Evolutionary conservation across 805 yeast species (phyloP), one percentile per base, ranked within the genome.

Genomic region (Saccharomycopsis synnaedendra): DNA sequence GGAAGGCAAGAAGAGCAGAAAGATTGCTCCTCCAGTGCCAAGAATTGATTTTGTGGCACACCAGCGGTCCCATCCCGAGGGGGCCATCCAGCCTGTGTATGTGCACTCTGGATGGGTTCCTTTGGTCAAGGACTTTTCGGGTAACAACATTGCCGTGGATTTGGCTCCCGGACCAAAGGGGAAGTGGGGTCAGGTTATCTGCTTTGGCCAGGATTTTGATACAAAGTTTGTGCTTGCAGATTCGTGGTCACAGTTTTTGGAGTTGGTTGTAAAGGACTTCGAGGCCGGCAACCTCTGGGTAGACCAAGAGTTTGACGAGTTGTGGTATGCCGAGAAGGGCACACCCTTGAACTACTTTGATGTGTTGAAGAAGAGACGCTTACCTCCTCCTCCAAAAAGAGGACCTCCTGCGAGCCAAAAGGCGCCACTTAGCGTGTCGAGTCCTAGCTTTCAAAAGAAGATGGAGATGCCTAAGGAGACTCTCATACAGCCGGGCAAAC

Each of bases 21-120:
- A 43, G 37, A 39, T 41, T 19, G 51, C 44, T 32, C 51, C 55
- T 5, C 55, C 55, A 35, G 53, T 49, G 30, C 53, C 80, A 39
- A 62, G 64, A 61, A 52, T 52, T 30, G 53, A 52, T 33, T 52
- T 52, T 43, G 41, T 48, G 4, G 49, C 55, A 27, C 55, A 50
- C 41, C 82, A 82, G 64, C 72, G 71, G 50, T 80, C 93, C 0
- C 70, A 85, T 10, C 98, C 98, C 6, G 84, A 82, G 31, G 82
- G 80, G 4, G 67, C 80, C 8, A 70, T 88, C 41, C 85, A 85
- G 61, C 74, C 76, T 5, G 78, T 79, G 6, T 93, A 87, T 63
- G 90, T 96, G 27, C 86, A 86, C 63, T 79, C 87, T 3, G 78
- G 76, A 57, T 90, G 98, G 98, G 79, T 90, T 52, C 97, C 98